These are phyloP conservation scores for Lathyrus tuberosus DNA, from an alignment of 306 rosid species.

Conservation along the genomic window DNA sequence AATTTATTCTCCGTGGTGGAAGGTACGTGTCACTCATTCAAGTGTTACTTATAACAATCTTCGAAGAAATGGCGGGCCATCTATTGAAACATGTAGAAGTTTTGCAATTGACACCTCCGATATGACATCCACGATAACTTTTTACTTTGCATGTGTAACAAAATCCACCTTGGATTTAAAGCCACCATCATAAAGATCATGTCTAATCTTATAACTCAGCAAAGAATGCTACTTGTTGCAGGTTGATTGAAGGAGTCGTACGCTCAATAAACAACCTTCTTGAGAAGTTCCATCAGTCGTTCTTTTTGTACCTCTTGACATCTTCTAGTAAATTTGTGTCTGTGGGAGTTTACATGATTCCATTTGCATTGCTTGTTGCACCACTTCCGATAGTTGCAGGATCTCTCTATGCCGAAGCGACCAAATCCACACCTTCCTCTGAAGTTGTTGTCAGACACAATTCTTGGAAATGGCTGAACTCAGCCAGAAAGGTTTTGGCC, in stretches of 20 bases:
- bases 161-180: no score
- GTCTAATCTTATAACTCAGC: no score
- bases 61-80: slow-evolving; percentile 26
- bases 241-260: slow-evolving; percentile 89
- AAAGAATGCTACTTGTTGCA: no score
- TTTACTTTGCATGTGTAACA: no score
- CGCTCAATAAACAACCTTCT: slow-evolving; percentile 94
- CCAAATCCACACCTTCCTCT: slow-evolving; percentile 45
- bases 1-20: slow-evolving; percentile 78
- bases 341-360: slow-evolving; percentile 93
- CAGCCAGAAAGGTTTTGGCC: slow-evolving; percentile 73
- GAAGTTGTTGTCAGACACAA: slow-evolving; percentile 42
- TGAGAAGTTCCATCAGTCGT: slow-evolving; percentile 95
- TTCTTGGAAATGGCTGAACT: slow-evolving; percentile 86
- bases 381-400: slow-evolving; percentile 92
- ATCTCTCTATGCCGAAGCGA: slow-evolving; percentile 62
- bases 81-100: slow-evolving; percentile 9
- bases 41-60: slow-evolving; percentile 12
- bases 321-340: slow-evolving; percentile 90
- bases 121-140: no score
- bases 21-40: slow-evolving; percentile 58
- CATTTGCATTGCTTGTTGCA: slow-evolving; percentile 84
- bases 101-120: neutral
- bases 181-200: no score
- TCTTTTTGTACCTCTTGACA: slow-evolving; percentile 81